phyloP scores from a whole-genome alignment of 768 basidiomycete genomes.

The Floccularia luteovirens region DNA sequence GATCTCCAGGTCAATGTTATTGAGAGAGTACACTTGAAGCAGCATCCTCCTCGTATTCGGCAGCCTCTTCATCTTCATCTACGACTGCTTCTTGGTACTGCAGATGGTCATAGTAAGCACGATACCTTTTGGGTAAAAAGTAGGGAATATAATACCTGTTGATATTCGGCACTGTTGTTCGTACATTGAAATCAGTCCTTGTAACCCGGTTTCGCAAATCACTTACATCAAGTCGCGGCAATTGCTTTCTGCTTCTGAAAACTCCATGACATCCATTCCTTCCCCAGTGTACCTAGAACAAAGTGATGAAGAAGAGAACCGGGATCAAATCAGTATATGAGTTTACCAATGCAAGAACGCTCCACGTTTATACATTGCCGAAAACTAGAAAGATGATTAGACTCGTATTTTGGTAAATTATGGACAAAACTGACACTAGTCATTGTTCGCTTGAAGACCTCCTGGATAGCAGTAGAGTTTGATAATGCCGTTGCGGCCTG shows the following conservation, averaged over 20 bases:
- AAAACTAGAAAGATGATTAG: slow-evolving; percentile 40
- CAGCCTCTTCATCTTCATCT: slow-evolving; percentile 32
- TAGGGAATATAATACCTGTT: slow-evolving; percentile 45
- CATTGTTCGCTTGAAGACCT: slow-evolving; percentile 72
- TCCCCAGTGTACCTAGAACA: slow-evolving; percentile 66
- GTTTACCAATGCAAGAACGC: slow-evolving; percentile 81
- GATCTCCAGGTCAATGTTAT: no score
- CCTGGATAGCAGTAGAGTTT: slow-evolving; percentile 82
- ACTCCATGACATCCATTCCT: slow-evolving; percentile 86
- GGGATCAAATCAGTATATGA: background rate
- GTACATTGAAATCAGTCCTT: background rate
- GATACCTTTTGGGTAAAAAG: slow-evolving; percentile 1
- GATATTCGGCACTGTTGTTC: slow-evolving; percentile 73
- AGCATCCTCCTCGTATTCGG: slow-evolving; percentile 19
- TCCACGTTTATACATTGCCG: slow-evolving; percentile 72
- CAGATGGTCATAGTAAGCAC: background rate
- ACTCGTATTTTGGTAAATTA: background rate
- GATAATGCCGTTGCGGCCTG: slow-evolving; percentile 65
- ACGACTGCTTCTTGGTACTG: slow-evolving; percentile 56
- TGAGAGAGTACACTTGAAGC: no score
- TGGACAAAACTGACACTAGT: slow-evolving; percentile 33
- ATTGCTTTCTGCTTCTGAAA: slow-evolving; percentile 85
- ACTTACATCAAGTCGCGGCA: slow-evolving; percentile 73
- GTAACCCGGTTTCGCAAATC: slow-evolving; percentile 1
- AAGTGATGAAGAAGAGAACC: background rate